These are phyloP conservation scores for Senecio squalidus DNA, from an alignment of 140 eudicot species.

Conservation along the genomic window DNA sequence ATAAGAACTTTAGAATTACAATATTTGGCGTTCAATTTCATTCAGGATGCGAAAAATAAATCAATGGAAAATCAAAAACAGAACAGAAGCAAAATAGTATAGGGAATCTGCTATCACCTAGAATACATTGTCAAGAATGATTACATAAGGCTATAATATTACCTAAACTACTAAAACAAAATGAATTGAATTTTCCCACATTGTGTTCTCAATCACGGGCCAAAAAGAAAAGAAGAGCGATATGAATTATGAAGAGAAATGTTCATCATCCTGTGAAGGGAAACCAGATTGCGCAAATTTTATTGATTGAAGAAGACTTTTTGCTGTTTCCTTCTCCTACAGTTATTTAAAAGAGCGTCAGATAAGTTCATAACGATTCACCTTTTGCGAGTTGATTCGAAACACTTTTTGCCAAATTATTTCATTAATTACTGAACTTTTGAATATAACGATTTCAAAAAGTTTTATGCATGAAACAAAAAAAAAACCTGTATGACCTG, in stretches of 20 bases:
- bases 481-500: too few species aligned
- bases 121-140: constrained; percentile 13
- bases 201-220: constrained; percentile 4
- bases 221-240: not conserved
- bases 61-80: not conserved
- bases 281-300: constrained; percentile 49
- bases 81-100: not conserved
- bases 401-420: not conserved
- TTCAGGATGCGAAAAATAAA: not conserved
- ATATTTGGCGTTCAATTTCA: not conserved
- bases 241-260: constrained; percentile 35
- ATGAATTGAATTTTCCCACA: not conserved
- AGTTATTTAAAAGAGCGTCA: not conserved
- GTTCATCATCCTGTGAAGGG: constrained; percentile 54
- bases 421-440: too few species aligned
- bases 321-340: constrained; percentile 94
- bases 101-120: constrained; percentile 15
- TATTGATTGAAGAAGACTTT: constrained; percentile 73
- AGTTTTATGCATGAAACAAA: too few species aligned
- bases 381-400: not conserved
- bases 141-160: constrained; percentile 15
- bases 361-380: constrained; percentile 7
- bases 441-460: too few species aligned
- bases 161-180: constrained; percentile 9
- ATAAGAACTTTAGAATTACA: too few species aligned